Percentiles rank a stretch among this genome's conserved stretches.
These are phyloP conservation scores for Skeletonema menzelii DNA, from an alignment of 108 stramenopile species.

Conservation along the genomic window DNA sequence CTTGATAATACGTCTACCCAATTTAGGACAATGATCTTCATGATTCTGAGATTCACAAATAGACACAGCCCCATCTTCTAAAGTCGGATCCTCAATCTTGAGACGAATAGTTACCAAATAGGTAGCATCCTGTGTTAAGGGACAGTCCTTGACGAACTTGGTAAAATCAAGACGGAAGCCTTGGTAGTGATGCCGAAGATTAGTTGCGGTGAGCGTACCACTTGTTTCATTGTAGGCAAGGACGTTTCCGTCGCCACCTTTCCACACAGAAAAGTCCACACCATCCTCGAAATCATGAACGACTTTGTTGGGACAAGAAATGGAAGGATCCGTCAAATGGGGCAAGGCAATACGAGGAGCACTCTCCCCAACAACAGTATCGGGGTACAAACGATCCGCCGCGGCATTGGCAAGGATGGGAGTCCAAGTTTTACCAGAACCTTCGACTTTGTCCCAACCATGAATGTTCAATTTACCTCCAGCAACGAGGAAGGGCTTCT, in stretches of 20 bases:
- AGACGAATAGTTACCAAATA: conserved; percentile 53
- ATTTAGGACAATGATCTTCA: conserved; percentile 19
- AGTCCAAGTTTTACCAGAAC: conserved; percentile 28
- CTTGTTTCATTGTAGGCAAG: conserved; percentile 11
- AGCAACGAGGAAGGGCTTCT: conserved; percentile 64
- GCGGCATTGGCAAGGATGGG: conserved; percentile 24
- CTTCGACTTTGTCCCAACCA: conserved; percentile 31
- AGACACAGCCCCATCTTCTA: conserved; percentile 10
- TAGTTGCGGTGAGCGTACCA: conserved; percentile 11
- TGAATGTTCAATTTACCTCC: conserved; percentile 57
- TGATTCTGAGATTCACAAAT: conserved; percentile 16
- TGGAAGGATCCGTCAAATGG: conserved; percentile 8
- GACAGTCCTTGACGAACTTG: conserved; percentile 21
- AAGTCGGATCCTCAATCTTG: conserved; percentile 38
- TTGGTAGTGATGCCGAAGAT: conserved; percentile 8
- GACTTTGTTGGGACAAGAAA: conserved; percentile 27
- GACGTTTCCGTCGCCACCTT: conserved; percentile 32
- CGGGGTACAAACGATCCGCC: conserved; percentile 13
- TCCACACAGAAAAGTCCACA: conserved; percentile 32
- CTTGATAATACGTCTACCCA: conserved; percentile 24
- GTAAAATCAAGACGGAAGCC: conserved; percentile 37
- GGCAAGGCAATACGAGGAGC: neutral
- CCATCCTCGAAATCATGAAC: conserved; percentile 25
- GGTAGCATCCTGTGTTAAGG: conserved; percentile 9
- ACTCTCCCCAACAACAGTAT: conserved; percentile 1